Conservation (phyloP, 2,329 filamentous ascomycete species). For the Penicillium brevicompactum region DNA sequence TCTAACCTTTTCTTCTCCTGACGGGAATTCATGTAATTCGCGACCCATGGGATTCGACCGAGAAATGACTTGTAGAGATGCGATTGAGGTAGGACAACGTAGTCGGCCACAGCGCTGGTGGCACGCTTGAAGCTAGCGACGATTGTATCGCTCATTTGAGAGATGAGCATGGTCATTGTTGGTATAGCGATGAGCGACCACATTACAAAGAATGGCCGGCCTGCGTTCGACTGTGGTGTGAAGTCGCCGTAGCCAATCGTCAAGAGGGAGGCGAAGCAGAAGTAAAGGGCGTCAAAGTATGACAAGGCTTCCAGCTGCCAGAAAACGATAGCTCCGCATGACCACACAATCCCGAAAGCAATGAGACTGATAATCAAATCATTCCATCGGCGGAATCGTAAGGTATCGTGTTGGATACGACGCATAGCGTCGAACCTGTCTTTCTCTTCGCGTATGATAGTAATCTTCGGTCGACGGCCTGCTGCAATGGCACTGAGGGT, state of each 20-base stretch:
- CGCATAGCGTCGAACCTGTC: constrained; percentile 81
- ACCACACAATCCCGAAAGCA: constrained; percentile 76
- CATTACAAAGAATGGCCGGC: constrained; percentile 87
- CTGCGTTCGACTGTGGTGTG: constrained; percentile 73
- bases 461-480: constrained; percentile 45
- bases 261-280: constrained; percentile 78
- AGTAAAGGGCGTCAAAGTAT: constrained; percentile 84
- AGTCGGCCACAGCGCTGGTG: constrained; percentile 63
- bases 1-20: constrained; percentile 49
- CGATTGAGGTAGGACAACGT: constrained; percentile 65
- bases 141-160: constrained; percentile 81
- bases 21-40: constrained; percentile 40
- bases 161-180: constrained; percentile 84
- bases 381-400: constrained; percentile 71
- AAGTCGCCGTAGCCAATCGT: constrained; percentile 88
- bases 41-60: constrained; percentile 46
- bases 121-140: constrained; percentile 67
- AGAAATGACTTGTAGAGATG: constrained; percentile 58
- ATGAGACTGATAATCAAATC: constrained; percentile 68
- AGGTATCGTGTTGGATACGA: constrained; percentile 69
- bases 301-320: constrained; percentile 59
- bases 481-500: constrained; percentile 25
- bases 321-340: constrained; percentile 77
- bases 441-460: constrained; percentile 65
- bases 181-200: constrained; percentile 86